Evolutionary conservation across 2,329 filamentous ascomycete species (phyloP).

Genomic region (Coleophoma eucalyptorum): DNA sequence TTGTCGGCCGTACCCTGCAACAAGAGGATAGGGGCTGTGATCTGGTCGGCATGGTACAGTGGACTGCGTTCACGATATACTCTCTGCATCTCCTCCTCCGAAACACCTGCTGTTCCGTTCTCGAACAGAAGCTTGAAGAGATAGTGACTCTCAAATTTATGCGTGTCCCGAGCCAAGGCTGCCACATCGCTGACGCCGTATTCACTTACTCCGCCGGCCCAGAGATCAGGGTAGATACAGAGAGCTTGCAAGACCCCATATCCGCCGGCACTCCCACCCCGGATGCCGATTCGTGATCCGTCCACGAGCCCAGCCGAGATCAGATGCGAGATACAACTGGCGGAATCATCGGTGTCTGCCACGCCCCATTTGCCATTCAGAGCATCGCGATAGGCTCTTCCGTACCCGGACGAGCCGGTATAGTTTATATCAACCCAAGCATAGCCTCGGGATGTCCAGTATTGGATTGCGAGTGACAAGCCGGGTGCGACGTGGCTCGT

Average conservation of each 20-base stretch:
- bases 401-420: slow-evolving; percentile 47
- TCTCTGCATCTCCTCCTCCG: slow-evolving; percentile 33
- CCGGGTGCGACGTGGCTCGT: slow-evolving; percentile 39
- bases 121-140: slow-evolving; percentile 38
- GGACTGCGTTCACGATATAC: slow-evolving; percentile 45
- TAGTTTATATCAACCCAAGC: slow-evolving; percentile 48
- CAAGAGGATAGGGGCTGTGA: slow-evolving; percentile 48
- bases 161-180: slow-evolving; percentile 40
- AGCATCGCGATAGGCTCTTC: slow-evolving; percentile 43
- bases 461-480: slow-evolving; percentile 42
- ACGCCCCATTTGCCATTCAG: slow-evolving; percentile 47
- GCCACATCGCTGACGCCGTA: slow-evolving; percentile 49
- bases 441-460: slow-evolving; percentile 50
- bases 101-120: slow-evolving; percentile 22
- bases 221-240: slow-evolving; percentile 39
- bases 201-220: slow-evolving; percentile 44
- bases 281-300: slow-evolving; percentile 39
- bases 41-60: slow-evolving; percentile 41
- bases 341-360: slow-evolving; percentile 46
- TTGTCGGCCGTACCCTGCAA: slow-evolving; percentile 52
- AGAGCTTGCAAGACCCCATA: slow-evolving; percentile 49
- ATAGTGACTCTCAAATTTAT: slow-evolving; percentile 54
- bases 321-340: slow-evolving; percentile 40
- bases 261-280: slow-evolving; percentile 48
- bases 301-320: slow-evolving; percentile 30